Evolutionary conservation across 176 grass and related monocot genomes (phyloP).

Genomic region (Typha latifolia): DNA sequence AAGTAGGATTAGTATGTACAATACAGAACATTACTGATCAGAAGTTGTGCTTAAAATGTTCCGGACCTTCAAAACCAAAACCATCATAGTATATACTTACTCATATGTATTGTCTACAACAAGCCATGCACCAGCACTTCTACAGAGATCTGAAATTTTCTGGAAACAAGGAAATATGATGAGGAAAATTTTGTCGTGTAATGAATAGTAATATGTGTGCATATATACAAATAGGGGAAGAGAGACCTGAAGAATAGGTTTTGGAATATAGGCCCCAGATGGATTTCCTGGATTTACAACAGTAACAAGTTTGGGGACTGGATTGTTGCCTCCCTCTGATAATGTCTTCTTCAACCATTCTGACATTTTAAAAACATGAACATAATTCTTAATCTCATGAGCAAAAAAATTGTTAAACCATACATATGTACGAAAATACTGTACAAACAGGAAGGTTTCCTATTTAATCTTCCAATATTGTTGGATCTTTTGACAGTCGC

Average conservation of each 20-base stretch:
- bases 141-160: constrained; percentile 86
- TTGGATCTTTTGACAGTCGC: background rate
- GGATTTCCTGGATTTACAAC: constrained; percentile 99
- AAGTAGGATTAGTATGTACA: background rate
- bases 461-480: background rate
- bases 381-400: background rate
- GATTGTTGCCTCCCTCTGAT: constrained; percentile 32
- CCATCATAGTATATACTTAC: constrained; percentile 44
- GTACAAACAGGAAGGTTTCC: background rate
- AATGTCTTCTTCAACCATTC: constrained; percentile 78
- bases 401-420: background rate
- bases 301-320: constrained; percentile 81
- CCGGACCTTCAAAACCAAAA: background rate
- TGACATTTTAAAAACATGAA: constrained; percentile 32
- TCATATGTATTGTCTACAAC: constrained; percentile 97
- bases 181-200: constrained; percentile 12
- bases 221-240: constrained; percentile 6
- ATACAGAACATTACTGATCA: background rate
- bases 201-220: background rate
- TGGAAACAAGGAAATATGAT: constrained; percentile 42
- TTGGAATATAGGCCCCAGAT: constrained; percentile 67
- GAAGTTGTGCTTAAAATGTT: constrained; percentile 1
- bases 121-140: constrained; percentile 75
- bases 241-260: constrained; percentile 49
- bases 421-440: constrained; percentile 4